A percentile compares a stretch with the other conserved stretches of the same genome.
Evolutionary conservation across 176 grass and related monocot genomes (phyloP).

Genomic region (Cocos nucifera): DNA sequence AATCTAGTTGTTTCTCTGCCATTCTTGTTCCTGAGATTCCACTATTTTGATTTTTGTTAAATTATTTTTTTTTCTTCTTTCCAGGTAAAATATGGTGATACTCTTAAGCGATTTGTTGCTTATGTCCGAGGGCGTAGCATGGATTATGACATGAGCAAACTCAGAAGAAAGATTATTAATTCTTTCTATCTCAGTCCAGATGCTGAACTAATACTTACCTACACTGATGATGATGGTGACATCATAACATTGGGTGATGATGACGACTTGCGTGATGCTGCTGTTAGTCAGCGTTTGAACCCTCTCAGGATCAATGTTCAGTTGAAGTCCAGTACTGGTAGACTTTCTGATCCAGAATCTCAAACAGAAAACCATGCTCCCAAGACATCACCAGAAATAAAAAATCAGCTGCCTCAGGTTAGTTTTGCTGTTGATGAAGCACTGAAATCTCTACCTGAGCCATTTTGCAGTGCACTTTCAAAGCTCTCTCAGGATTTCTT

Average conservation of each 20-base stretch:
- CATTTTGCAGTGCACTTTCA: constrained; percentile 33
- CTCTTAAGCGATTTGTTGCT: background rate
- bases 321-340: background rate
- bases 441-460: constrained; percentile 46
- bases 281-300: background rate
- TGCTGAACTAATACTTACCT: background rate
- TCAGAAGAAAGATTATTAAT: constrained; percentile 1
- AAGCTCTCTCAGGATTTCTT: constrained; percentile 53
- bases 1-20: too few relatives aligned
- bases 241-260: background rate
- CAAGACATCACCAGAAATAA: background rate
- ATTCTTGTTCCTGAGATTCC: too few relatives aligned
- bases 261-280: background rate
- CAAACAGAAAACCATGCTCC: background rate
- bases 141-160: background rate
- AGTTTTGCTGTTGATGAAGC: constrained; percentile 47
- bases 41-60: too few relatives aligned
- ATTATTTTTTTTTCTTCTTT: background rate
- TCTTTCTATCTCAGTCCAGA: background rate
- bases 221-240: background rate
- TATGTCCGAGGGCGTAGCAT: background rate
- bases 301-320: constrained; percentile 5
- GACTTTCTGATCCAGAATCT: background rate
- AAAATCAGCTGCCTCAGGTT: background rate
- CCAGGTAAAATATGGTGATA: background rate